Base-by-base conservation (phyloP, 768 basidiomycete species). In the Tulasnella calospora region DNA sequence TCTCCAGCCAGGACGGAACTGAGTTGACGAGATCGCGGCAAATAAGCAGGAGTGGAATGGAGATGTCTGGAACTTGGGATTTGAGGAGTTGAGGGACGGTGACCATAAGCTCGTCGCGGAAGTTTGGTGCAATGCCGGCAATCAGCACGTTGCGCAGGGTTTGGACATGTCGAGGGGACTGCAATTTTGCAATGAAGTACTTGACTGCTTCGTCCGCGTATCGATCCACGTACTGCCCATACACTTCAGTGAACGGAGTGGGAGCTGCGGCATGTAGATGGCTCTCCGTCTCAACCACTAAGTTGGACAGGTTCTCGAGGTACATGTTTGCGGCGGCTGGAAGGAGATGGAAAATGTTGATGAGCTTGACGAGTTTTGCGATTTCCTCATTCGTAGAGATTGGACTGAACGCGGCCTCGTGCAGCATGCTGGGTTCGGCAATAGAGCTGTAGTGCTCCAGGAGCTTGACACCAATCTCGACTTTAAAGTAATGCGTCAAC, bases 401-500 rank as follows among this genome's bases (percentile, higher is more conserved):
- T 0, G 95, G 94, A 6, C 93, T 88, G 78, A 90, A 89, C 0
- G 95, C 91, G 0, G 96, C 92, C 71, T 89, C 90, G 78, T 89
- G 88, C 36, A 98, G 88, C 86, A 94, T 91, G 80, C 92, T 91
- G 19, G 94, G 92, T 82, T 97, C 95, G 35, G 97, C 94, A 30
- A 99, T 92, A 47, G 92, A 90, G 61, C 92, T 91, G 85, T 97
- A 98, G 83, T 99, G 98, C 82, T 99, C 98, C 30, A 99, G 87
- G 9, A 99, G 90, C 85, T 99, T 99, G 84, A 94, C 90, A 0
- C 98, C 98, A 79, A 99, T 99, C 86, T 99, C 98, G 23, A 99
- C 97, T 84, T 98, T 99, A 90, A 99, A 99, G 85, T 99, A 99
- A 84, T 98, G 98, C 51, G 96, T 98, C 77, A 99, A 86, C 9